Evolutionary conservation across 2,329 filamentous ascomycete species (phyloP).

Genomic region (Akanthomyces muscarius): DNA sequence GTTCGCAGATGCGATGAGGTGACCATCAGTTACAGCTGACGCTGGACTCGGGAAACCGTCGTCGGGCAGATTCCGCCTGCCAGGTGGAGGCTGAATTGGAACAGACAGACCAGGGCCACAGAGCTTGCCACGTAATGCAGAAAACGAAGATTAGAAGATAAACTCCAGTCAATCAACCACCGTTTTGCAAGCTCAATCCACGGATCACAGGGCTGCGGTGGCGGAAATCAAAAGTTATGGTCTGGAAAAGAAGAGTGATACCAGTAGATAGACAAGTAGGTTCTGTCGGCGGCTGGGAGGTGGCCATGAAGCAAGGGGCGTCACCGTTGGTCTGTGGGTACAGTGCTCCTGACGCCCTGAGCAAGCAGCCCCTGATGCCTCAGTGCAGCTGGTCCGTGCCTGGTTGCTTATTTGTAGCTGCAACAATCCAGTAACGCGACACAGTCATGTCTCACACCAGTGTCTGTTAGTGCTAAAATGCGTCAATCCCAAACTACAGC

Average conservation of each 20-base stretch:
- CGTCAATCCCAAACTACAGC: background rate
- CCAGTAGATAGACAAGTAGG: constrained; percentile 5
- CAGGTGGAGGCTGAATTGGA: background rate
- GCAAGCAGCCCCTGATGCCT: constrained; percentile 14
- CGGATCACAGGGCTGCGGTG: constrained; percentile 11
- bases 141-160: constrained; percentile 5
- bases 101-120: constrained; percentile 6
- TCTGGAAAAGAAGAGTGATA: constrained; percentile 3
- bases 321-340: constrained; percentile 16
- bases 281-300: background rate
- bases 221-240: constrained; percentile 3
- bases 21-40: constrained; percentile 8
- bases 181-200: background rate
- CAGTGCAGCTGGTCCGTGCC: constrained; percentile 16
- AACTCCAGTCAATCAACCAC: constrained; percentile 6
- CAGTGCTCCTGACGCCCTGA: constrained; percentile 13
- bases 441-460: background rate
- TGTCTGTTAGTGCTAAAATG: background rate
- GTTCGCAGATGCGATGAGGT: background rate
- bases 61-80: background rate
- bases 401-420: constrained; percentile 3
- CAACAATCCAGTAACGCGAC: background rate
- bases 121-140: constrained; percentile 2
- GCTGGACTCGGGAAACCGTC: background rate
- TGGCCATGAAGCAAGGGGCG: constrained; percentile 11